A percentile compares a stretch with the other conserved stretches of the same genome.
These are phyloP conservation scores for Lomentospora prolificans DNA, from an alignment of 2,329 filamentous ascomycete genomes.

Conservation along the genomic window DNA sequence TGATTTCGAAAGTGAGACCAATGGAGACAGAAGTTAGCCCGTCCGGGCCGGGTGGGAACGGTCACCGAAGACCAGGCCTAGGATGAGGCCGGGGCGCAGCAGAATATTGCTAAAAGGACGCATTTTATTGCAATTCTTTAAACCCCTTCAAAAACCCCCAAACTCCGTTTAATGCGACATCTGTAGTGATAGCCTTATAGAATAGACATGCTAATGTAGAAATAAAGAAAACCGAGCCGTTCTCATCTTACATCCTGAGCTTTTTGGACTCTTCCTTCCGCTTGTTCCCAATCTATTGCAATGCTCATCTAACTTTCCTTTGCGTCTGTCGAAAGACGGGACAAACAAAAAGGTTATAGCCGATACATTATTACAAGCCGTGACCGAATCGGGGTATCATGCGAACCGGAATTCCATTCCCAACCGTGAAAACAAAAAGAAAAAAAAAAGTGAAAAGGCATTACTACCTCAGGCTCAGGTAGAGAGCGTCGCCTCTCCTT, in stretches of 20 bases:
- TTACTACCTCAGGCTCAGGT: slow-evolving; percentile 40
- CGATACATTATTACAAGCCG: not conserved
- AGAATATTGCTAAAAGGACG: not conserved
- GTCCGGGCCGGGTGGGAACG: not conserved
- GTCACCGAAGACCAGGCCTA: not conserved
- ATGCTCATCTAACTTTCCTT: not conserved
- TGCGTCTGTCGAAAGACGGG: not conserved
- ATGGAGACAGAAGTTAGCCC: slow-evolving; percentile 7
- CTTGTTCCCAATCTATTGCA: not conserved
- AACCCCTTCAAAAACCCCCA: not conserved
- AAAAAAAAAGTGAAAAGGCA: not conserved
- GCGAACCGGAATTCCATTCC: not conserved
- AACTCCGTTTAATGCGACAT: not conserved
- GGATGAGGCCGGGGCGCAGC: too few species aligned
- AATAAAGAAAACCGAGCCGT: not conserved
- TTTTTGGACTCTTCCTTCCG: not conserved
- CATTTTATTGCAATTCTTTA: not conserved
- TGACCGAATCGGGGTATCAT: not conserved
- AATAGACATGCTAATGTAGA: not conserved
- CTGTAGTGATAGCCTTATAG: not conserved
- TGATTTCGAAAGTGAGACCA: slow-evolving; percentile 3
- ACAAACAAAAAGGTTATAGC: not conserved
- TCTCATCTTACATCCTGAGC: not conserved
- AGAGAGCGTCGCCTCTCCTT: slow-evolving; percentile 55
- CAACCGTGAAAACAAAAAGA: not conserved